These are phyloP conservation scores for Ogataea sp. DNA, from an alignment of 805 yeast genomes.

Conservation along the genomic window DNA sequence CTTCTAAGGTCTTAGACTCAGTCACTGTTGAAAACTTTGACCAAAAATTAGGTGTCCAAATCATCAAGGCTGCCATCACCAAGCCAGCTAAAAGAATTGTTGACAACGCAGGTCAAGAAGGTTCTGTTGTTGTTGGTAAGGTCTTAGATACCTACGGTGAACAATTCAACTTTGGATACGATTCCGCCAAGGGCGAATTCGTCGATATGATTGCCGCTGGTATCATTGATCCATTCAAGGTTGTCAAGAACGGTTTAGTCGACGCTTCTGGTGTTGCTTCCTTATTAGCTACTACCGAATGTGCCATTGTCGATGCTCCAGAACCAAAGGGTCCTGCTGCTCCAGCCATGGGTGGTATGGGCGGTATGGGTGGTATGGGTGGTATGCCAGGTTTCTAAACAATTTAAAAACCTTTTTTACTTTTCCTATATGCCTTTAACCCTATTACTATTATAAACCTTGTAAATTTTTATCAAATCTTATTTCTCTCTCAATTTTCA, in stretches of 20 bases:
- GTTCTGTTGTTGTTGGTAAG: constrained; percentile 93
- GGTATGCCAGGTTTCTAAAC: constrained; percentile 23
- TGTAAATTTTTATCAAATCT: neutral
- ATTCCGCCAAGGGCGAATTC: constrained; percentile 86
- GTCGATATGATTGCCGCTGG: constrained; percentile 96
- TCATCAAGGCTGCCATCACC: constrained; percentile 85
- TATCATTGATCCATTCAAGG: constrained; percentile 98
- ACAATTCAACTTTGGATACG: constrained; percentile 85
- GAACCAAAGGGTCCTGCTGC: constrained; percentile 57
- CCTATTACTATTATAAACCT: neutral
- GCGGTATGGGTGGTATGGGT: constrained; percentile 22
- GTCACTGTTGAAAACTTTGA: constrained; percentile 83
- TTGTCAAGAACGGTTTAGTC: constrained; percentile 88
- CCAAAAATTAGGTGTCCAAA: constrained; percentile 92
- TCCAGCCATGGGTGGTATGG: constrained; percentile 58
- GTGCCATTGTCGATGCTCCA: constrained; percentile 95
- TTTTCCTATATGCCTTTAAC: neutral
- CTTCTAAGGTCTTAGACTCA: constrained; percentile 64
- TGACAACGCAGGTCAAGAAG: constrained; percentile 97
- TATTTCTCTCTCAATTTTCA: neutral
- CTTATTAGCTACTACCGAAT: constrained; percentile 94
- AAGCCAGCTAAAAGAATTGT: constrained; percentile 94
- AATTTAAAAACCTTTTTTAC: neutral
- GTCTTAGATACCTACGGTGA: constrained; percentile 50
- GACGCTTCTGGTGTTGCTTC: constrained; percentile 98